Evolutionary conservation across 2,329 filamentous ascomycete genomes (phyloP), one percentile per base, ranked within the genome.

Genomic region (Passalora sequoiae): DNA sequence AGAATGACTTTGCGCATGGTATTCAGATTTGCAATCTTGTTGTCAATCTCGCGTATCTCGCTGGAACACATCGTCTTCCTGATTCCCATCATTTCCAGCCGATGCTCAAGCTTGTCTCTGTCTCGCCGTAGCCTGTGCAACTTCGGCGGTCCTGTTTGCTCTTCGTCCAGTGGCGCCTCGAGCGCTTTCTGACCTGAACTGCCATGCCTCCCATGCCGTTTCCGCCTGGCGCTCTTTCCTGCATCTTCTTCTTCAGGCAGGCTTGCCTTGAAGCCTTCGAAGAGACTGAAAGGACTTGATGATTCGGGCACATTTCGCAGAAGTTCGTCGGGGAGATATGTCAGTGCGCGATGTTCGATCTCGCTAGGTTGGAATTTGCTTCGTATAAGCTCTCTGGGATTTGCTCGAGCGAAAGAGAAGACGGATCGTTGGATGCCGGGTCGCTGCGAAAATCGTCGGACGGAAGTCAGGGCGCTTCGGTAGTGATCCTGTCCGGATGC

Each of bases 1-100:
- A 98, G 67, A 33, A 97, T 85, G 49, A 96, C 94, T 61, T 83
- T 85, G 54, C 92, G 83, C 88, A 97, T 96, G 50, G 81, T 87
- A 56, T 88, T 84, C 42, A 98, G 72, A 65, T 97, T 97, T 48
- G 87, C 80, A 51, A 98, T 91, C 68, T 97, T 98, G 69, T 85
- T 89, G 68, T 98, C 92, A 49, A 98, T 95, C 61, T 98, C 92
- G 47, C 82, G 81, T 46, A 98, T 97, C 66, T 98, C 92, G 51
- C 87, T 86, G 59, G 88, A 92, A 56, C 89, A 91, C 91, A 98
- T 96, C 61, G 92, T 95, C 68, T 98, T 98, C 47, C 92, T 80
- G 50, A 97, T 81, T 3, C 84, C 78, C 70, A 97, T 81, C 79
- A 96, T 86, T 61, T 97, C 89, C 55, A 98, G 73, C 54, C 87